Evolutionary conservation across 352 stramenopile species (phyloP).

Genomic region (Globisporangium polare): DNA sequence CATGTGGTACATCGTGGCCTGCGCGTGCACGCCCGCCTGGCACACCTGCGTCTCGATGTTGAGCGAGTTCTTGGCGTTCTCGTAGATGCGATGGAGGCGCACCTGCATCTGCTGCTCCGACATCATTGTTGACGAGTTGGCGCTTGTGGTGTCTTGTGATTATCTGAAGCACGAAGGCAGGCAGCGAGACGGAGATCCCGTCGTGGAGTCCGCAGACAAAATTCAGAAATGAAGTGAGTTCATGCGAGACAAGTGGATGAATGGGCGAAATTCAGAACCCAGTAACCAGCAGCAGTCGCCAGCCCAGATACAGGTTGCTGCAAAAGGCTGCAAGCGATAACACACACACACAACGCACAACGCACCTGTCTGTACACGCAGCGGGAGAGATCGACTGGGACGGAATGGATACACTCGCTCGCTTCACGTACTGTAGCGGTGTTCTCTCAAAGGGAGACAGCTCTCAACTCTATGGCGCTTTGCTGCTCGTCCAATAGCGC

Average conservation of each 20-base stretch:
- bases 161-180: background rate
- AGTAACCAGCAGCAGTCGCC: background rate
- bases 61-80: conserved; percentile 76
- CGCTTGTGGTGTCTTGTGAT: background rate
- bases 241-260: background rate
- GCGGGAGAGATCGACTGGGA: background rate
- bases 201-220: background rate
- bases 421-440: no score
- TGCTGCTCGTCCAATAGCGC: background rate
- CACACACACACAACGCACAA: background rate
- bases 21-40: conserved; percentile 33
- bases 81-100: conserved; percentile 66
- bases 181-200: background rate
- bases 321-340: background rate
- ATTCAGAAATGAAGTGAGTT: background rate
- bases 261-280: background rate
- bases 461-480: background rate
- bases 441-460: background rate
- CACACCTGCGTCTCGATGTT: conserved; percentile 80
- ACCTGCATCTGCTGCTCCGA: conserved; percentile 56
- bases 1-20: conserved; percentile 85
- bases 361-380: background rate
- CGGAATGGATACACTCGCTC: background rate
- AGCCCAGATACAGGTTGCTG: background rate
- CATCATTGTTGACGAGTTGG: conserved; percentile 23